Base-by-base conservation (phyloP, 768 basidiomycete species). In the Omphalotus guepiniiformis region DNA sequence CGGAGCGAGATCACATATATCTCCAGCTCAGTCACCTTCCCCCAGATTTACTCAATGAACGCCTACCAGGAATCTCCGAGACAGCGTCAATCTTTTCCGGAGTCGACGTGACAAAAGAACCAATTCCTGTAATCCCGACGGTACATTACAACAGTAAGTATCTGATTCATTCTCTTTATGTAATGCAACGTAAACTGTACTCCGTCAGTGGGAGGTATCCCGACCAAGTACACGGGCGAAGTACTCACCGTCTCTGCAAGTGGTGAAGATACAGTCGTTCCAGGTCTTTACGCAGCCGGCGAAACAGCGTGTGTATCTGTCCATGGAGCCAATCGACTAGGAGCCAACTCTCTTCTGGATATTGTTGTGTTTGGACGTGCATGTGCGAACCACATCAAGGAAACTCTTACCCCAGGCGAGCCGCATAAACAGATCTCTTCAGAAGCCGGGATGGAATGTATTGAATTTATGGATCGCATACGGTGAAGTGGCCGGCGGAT, bases 241-340 rank as follows among this genome's bases (percentile, higher is more conserved):
- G 96, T 90, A 55, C 63, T 99, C 58, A 97, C 92, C 23, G 63
- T 82, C 51, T 92, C 94, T 65, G 74, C 83, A 68, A 73, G 88
- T 46, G 96, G 95, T 58, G 86, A 95, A 22, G 96, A 99, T 68
- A 78, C 88, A 66, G 71, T 94, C 49, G 96, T 98, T 26, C 93
- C 93, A 47, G 96, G 96, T 55, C 75, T 99, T 3, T 99, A 98
- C 68, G 96, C 96, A 47, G 96, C 96, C 51, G 96, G 96, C 57
- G 96, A 99, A 71, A 95, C 95, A 42, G 96, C 96, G 4, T 97
- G 92, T 56, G 96, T 98, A 27, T 99, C 96, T n/a, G 96, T 99
- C 18, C 96, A 99, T 58, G 96, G 96, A 55, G 96, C 96, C 54
- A 99, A 99, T 75, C 93, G 96, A 68, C 87, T 99, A 42, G 96